phyloP scores from a whole-genome alignment of 176 grass and related monocot species.

The Saccharum officinarum region DNA sequence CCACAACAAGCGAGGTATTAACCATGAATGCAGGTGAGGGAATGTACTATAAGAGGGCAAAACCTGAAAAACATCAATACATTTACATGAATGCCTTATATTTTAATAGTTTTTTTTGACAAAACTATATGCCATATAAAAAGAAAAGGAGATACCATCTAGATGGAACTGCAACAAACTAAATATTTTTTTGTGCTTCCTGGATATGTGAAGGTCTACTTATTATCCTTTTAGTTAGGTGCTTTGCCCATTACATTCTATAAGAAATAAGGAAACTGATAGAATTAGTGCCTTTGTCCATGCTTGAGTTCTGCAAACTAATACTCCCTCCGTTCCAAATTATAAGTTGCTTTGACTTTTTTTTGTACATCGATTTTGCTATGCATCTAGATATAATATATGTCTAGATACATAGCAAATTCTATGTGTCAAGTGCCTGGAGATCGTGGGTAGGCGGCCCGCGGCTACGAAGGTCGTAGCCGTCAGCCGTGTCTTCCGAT shows the following conservation, averaged over 20 bases:
- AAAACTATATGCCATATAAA: slow-evolving; percentile 4
- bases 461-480: too few species aligned
- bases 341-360: too few species aligned
- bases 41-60: neutral
- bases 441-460: too few species aligned
- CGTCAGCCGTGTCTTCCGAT: too few species aligned
- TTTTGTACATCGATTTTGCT: too few species aligned
- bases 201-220: neutral
- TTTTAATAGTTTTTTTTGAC: too few species aligned
- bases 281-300: neutral
- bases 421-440: too few species aligned
- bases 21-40: neutral
- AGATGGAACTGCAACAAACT: slow-evolving; percentile 11
- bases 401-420: too few species aligned
- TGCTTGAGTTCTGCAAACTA: neutral
- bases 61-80: neutral
- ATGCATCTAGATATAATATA: too few species aligned
- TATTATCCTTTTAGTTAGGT: slow-evolving; percentile 5
- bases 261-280: neutral
- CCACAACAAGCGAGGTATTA: neutral
- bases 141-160: neutral
- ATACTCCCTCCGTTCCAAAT: neutral
- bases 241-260: neutral
- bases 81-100: neutral
- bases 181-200: neutral